Percentiles rank a stretch among this genome's conserved stretches.
Conservation (phyloP, 306 rosid genomes). For the Castanea sativa region DNA sequence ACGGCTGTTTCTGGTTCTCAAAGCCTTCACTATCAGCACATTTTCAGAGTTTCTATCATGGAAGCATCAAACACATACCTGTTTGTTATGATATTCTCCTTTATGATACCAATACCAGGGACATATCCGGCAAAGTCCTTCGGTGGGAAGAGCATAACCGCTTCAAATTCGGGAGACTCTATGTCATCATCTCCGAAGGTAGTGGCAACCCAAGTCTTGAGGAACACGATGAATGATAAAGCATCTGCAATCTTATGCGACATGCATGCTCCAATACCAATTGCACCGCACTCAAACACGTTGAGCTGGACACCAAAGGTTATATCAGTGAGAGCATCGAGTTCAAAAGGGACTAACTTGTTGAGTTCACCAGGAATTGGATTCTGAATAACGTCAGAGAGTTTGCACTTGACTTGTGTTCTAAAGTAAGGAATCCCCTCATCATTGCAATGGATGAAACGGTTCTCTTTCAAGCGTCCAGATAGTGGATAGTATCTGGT, state of each 20-base stretch:
- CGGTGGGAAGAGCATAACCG: slow-evolving; percentile 51
- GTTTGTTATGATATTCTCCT: too few species aligned
- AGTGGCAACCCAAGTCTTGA: slow-evolving; percentile 42
- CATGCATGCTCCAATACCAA: slow-evolving; percentile 40
- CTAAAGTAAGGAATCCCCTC: slow-evolving; percentile 18
- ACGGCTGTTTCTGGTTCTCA: slow-evolving; percentile 15
- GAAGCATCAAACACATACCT: too few species aligned
- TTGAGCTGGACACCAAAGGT: slow-evolving; percentile 44
- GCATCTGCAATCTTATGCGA: slow-evolving; percentile 58
- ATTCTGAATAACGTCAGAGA: slow-evolving; percentile 25
- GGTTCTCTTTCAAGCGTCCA: slow-evolving; percentile 24
- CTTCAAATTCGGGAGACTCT: slow-evolving; percentile 28
- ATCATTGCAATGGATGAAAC: slow-evolving; percentile 41
- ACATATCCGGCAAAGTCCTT: background rate
- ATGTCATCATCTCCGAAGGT: slow-evolving; percentile 10
- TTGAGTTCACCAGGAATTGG: slow-evolving; percentile 39
- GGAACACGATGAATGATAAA: slow-evolving; percentile 35
- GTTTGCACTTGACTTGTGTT: slow-evolving; percentile 4
- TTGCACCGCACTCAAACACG: slow-evolving; percentile 47
- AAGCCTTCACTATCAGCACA: too few species aligned
- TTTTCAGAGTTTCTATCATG: too few species aligned
- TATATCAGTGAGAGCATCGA: slow-evolving; percentile 25
- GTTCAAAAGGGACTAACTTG: slow-evolving; percentile 40
- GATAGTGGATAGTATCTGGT: slow-evolving; percentile 34
- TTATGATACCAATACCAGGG: too few species aligned